phyloP scores from a whole-genome alignment of 2,329 filamentous ascomycete species.

The Pseudogymnoascus sp. region DNA sequence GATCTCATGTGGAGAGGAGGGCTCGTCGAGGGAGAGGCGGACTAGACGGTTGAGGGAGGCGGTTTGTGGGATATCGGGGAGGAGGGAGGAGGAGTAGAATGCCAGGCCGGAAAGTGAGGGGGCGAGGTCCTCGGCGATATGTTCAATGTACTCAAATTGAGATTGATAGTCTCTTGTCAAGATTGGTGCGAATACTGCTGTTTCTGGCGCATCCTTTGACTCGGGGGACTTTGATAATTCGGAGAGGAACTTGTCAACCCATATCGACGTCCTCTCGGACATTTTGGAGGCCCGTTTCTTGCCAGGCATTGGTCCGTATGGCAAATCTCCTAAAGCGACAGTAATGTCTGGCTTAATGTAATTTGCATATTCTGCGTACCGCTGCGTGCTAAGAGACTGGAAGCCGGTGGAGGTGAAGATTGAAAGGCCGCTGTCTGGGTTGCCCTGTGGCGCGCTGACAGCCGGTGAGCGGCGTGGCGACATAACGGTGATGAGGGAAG shows the following conservation, averaged over 20 bases:
- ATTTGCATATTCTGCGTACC: constrained; percentile 60
- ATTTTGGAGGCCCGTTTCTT: constrained; percentile 74
- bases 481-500: constrained; percentile 61
- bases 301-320: constrained; percentile 48
- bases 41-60: constrained; percentile 54
- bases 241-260: constrained; percentile 63
- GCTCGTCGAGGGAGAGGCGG: constrained; percentile 65
- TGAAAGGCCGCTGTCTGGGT: constrained; percentile 63
- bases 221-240: constrained; percentile 31
- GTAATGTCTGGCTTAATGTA: constrained; percentile 73
- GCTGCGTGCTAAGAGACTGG: constrained; percentile 57
- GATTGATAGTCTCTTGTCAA: constrained; percentile 67
- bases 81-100: constrained; percentile 65
- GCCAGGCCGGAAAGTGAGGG: constrained; percentile 61
- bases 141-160: constrained; percentile 74
- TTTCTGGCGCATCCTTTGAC: constrained; percentile 22
- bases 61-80: constrained; percentile 57
- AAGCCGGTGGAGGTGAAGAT: constrained; percentile 86
- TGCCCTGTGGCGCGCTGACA: constrained; percentile 62
- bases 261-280: constrained; percentile 76
- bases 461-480: constrained; percentile 72
- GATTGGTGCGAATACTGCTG: constrained; percentile 55
- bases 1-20: constrained; percentile 66
- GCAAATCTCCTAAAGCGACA: constrained; percentile 70
- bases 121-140: constrained; percentile 57